Conservation (phyloP, 345 rosid species). For the Gossypium australe region DNA sequence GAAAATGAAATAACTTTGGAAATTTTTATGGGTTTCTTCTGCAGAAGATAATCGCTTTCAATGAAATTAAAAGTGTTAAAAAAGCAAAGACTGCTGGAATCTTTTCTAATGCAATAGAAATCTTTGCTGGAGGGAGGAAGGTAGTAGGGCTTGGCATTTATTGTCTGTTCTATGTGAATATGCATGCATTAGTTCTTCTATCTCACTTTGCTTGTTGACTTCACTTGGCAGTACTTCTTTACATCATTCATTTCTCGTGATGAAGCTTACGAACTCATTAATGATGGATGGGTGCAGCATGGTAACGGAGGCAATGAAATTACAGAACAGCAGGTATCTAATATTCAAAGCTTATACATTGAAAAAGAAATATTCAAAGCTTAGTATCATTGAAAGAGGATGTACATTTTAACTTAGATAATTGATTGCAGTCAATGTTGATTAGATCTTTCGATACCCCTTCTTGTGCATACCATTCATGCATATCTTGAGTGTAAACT, state of each 20-base stretch:
- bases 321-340: conserved; percentile 48
- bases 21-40: conserved; percentile 14
- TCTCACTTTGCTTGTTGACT: conserved; percentile 11
- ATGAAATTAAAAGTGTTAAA: conserved; percentile 63
- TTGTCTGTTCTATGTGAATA: conserved; percentile 7
- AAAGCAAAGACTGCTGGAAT: conserved; percentile 97
- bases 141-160: conserved; percentile 29
- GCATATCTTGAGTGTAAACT: background rate
- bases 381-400: background rate
- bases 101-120: conserved; percentile 92
- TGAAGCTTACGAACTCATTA: conserved; percentile 60
- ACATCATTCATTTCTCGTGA: conserved; percentile 71
- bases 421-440: background rate
- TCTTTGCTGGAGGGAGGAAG: conserved; percentile 80
- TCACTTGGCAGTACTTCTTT: conserved; percentile 51
- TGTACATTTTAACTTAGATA: background rate
- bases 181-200: conserved; percentile 1
- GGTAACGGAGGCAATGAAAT: conserved; percentile 24
- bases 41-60: conserved; percentile 81
- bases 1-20: conserved; percentile 6
- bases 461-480: background rate
- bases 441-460: background rate
- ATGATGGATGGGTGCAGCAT: conserved; percentile 55
- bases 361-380: background rate
- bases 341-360: background rate